Base-by-base conservation (phyloP, 495 filamentous ascomycete species). In the Lineolata rhizophorae region DNA sequence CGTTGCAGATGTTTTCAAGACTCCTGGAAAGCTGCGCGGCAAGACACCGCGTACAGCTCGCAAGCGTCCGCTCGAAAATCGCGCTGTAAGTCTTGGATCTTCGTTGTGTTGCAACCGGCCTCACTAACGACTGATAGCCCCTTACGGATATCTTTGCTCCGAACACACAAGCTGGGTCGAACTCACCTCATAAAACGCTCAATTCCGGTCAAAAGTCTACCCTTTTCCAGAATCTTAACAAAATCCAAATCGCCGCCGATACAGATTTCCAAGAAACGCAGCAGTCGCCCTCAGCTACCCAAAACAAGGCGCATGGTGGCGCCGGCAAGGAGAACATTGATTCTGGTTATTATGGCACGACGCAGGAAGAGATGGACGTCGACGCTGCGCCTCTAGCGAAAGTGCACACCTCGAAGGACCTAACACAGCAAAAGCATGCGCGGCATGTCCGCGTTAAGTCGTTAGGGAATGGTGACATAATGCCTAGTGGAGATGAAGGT, bases 1-100 rank as follows among this genome's bases (percentile, higher is more conserved):
- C 49, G 72, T 95, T 33, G 64, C 79, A 18, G 90, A 95, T 39
- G 66, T 84, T 2, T 92, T 95, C 56, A 97, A 97, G 45, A 95
- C 87, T 3, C 87, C 87, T 2, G 85, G 83, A 15, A 94, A 90
- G 41, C 55, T 93, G 55, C 69, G 82, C 39, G 87, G 84, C 35
- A 94, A 90, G 57, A 94, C 87, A 4, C 85, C 87, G 22, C 66
- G 81, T 29, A 92, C 83, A 2, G 59, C 60, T 10, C 64, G 79
- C 28, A 91, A 87, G 51, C 61, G 56, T 17, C 66, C 69, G 43
- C 52, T 60, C 4, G 52, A 61, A 33, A 75, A 55, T 29, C 70
- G 83, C 42, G 63, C 73, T 47, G 81, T 91, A 57, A 39, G 66
- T 58, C 4, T 10, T 18, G 17, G 15, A n/a, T n/a, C n/a, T n/a